These are phyloP conservation scores for Rossbeevera mucosa DNA, from an alignment of 768 basidiomycete genomes.

Conservation along the genomic window DNA sequence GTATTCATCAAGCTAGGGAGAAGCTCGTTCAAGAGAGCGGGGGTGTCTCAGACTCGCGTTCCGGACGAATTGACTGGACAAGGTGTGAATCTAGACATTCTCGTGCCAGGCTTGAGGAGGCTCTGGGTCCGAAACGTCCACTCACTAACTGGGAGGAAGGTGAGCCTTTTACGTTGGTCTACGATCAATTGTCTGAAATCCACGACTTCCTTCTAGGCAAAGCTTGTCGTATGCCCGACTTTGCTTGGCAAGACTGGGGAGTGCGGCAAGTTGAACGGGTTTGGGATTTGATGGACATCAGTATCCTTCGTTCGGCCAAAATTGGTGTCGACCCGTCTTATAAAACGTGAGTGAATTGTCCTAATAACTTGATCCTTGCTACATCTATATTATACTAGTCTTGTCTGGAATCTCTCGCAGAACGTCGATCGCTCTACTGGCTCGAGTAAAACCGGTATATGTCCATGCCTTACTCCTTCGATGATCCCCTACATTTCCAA, in stretches of 20 bases:
- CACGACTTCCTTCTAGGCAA: slow-evolving; percentile 47
- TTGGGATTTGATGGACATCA: slow-evolving; percentile 94
- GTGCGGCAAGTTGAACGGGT: slow-evolving; percentile 91
- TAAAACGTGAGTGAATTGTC: slow-evolving; percentile 63
- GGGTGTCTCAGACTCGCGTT: slow-evolving; percentile 55
- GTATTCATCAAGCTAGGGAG: slow-evolving; percentile 84
- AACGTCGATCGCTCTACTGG: slow-evolving; percentile 92
- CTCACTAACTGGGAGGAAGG: slow-evolving; percentile 94
- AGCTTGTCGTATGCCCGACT: slow-evolving; percentile 80
- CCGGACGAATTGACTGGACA: slow-evolving; percentile 83
- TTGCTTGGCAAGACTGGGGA: slow-evolving; percentile 93
- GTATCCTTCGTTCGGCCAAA: slow-evolving; percentile 72
- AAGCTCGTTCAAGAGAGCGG: slow-evolving; percentile 69
- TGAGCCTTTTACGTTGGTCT: slow-evolving; percentile 25
- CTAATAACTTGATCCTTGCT: background rate
- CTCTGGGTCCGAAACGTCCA: slow-evolving; percentile 76
- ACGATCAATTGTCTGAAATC: background rate
- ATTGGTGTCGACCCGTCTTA: slow-evolving; percentile 81
- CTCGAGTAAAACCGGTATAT: slow-evolving; percentile 75
- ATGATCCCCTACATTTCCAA: slow-evolving; percentile 97
- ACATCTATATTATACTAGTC: slow-evolving; percentile 37
- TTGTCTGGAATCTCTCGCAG: slow-evolving; percentile 95
- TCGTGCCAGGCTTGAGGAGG: slow-evolving; percentile 78
- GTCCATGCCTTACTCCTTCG: slow-evolving; percentile 88
- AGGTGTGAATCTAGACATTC: slow-evolving; percentile 92